Evolutionary conservation across 805 yeast species (phyloP), one percentile per base, ranked within the genome.

Genomic region (Kluyveromyces lactis): DNA sequence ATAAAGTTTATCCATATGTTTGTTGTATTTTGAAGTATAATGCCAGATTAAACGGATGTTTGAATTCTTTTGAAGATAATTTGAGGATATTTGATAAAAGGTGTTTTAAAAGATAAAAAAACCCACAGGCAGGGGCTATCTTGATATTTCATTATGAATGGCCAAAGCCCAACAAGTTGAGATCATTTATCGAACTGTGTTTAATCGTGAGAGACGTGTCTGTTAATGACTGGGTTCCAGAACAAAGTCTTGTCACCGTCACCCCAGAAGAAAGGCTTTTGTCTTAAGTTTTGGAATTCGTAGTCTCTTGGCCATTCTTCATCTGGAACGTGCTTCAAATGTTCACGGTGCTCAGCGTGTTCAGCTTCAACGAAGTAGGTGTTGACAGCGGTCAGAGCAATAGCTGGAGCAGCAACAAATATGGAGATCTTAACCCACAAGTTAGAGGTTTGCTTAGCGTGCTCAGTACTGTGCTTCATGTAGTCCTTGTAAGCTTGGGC

Each of bases 211-310:
- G 64, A 71, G 57, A 82, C 67, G 72, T 85, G 85, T 76, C 95
- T 86, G 84, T 90, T 90, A 61, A 84, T 75, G 56, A 77, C 83
- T 39, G 85, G 73, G 73, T 86, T 86, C 98, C 98, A 92, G 83
- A 92, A 92, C 62, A 82, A 70, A 47, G 97, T 86, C 77, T 85
- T 80, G 74, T 89, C 95, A 63, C 98, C 97, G 62, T 92, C 90
- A 62, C 98, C 98, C 97, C 97, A 92, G 81, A 87, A 90, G 77
- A 77, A 90, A 62, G 83, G 80, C 65, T 78, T 81, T 61, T 64
- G 62, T 78, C 97, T 86, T 55, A 87, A 65, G 75, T 92, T 92
- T 74, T 82, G 89, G 78, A 77, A 92, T 55, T 80, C 89, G 72
- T 85, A 85, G 67, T 83, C 92, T 46, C 64, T 69, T 58, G 97